phyloP scores from a whole-genome alignment of 306 rosid species.

The Prosopis cineraria region DNA sequence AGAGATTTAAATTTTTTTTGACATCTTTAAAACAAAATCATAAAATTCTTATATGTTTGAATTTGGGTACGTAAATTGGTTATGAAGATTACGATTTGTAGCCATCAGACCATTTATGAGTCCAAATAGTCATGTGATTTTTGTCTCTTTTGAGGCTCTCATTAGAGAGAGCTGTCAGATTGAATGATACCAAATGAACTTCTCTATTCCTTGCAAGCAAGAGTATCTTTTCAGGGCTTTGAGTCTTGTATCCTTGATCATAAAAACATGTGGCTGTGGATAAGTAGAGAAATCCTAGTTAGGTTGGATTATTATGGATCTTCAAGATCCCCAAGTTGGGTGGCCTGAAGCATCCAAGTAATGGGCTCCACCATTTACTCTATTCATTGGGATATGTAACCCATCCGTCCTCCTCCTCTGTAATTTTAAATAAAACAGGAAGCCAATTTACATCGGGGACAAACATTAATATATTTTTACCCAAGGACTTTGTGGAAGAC shows the following conservation, averaged over 20 bases:
- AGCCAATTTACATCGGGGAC: background rate
- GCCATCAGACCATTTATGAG: conserved; percentile 27
- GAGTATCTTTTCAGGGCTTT: conserved; percentile 39
- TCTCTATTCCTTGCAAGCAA: conserved; percentile 37
- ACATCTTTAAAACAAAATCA: conserved; percentile 20
- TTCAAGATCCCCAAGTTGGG: conserved; percentile 38
- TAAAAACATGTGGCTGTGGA: conserved; percentile 44
- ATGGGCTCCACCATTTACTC: conserved; percentile 37
- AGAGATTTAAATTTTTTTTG: background rate
- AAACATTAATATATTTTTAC: conserved; percentile 24
- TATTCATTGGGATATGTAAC: conserved; percentile 2
- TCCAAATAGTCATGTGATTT: conserved; percentile 36
- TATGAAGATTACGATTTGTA: conserved; percentile 28
- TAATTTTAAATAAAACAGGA: background rate
- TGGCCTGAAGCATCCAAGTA: conserved; percentile 28
- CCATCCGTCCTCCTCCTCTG: too few relatives aligned
- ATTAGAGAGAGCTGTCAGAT: conserved; percentile 30
- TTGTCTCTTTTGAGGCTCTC: conserved; percentile 36
- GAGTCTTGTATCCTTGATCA: conserved; percentile 29
- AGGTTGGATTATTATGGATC: conserved; percentile 35
- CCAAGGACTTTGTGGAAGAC: conserved; percentile 25
- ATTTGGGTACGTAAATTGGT: conserved; percentile 30
- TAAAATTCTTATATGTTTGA: conserved; percentile 11
- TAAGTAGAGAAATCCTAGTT: background rate
- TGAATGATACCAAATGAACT: conserved; percentile 33